These are phyloP conservation scores for Geosmithia flava DNA, from an alignment of 2,329 filamentous ascomycete species.

Conservation along the genomic window DNA sequence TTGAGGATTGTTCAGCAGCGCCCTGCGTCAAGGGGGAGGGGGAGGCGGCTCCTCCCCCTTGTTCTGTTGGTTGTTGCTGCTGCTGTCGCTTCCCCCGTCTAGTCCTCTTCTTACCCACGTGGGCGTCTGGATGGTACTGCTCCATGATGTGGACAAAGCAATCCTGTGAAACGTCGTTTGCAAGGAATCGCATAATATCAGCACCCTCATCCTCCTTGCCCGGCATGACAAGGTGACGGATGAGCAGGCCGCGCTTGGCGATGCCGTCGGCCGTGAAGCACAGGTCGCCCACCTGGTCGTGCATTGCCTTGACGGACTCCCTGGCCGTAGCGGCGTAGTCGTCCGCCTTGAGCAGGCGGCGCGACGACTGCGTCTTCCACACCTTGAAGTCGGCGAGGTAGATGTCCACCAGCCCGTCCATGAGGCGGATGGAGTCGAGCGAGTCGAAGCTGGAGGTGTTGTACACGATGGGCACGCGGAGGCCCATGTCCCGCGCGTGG, in stretches of 20 bases:
- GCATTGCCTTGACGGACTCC: slow-evolving; percentile 72
- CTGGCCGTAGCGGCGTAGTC: slow-evolving; percentile 60
- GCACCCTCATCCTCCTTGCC: slow-evolving; percentile 62
- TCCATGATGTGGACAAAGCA: slow-evolving; percentile 83
- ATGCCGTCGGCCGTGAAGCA: slow-evolving; percentile 74
- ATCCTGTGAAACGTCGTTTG: slow-evolving; percentile 58
- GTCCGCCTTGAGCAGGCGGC: slow-evolving; percentile 64
- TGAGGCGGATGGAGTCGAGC: slow-evolving; percentile 53
- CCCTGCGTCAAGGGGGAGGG: slow-evolving; percentile 15
- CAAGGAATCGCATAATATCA: slow-evolving; percentile 66
- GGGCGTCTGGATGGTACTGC: slow-evolving; percentile 69
- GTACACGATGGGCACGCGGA: slow-evolving; percentile 67
- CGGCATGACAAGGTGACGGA: slow-evolving; percentile 78
- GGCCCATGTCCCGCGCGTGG: slow-evolving; percentile 55
- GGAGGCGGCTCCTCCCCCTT: not conserved
- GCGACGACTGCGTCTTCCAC: slow-evolving; percentile 55
- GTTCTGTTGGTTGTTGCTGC: slow-evolving; percentile 4
- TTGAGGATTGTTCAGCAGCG: no score
- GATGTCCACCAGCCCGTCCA: slow-evolving; percentile 73
- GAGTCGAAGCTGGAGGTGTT: slow-evolving; percentile 79
- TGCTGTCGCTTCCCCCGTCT: not conserved
- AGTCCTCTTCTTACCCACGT: slow-evolving; percentile 58
- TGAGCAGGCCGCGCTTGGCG: slow-evolving; percentile 62
- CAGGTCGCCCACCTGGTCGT: slow-evolving; percentile 69
- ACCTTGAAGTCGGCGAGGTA: slow-evolving; percentile 87